These are phyloP conservation scores for Podospora pseudoanserina DNA, from an alignment of 495 filamentous ascomycete genomes.

Conservation along the genomic window DNA sequence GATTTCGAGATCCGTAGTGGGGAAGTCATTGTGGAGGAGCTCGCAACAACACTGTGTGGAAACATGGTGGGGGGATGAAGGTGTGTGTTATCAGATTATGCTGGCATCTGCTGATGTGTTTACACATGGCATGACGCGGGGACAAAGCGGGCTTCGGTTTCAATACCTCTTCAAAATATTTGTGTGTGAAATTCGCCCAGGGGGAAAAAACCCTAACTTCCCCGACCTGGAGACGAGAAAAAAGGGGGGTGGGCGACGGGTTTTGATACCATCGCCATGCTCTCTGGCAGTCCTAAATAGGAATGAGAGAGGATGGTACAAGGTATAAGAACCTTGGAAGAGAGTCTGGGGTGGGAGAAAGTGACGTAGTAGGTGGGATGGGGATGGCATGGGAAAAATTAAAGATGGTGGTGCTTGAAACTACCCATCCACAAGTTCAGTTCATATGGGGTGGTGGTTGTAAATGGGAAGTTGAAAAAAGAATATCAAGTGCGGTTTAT, in stretches of 20 bases:
- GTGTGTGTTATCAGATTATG: not conserved
- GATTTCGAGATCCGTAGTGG: not conserved
- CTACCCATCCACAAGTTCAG: not conserved
- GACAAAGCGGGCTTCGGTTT: not conserved
- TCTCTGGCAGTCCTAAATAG: not conserved
- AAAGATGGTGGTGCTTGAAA: not conserved
- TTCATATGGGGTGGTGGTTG: too few species aligned
- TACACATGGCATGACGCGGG: not conserved
- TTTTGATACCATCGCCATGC: not conserved
- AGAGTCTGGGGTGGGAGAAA: not conserved
- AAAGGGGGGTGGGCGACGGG: not conserved
- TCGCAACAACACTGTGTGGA: not conserved
- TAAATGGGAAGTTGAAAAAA: not conserved
- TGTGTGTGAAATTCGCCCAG: too few species aligned
- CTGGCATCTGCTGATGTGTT: not conserved
- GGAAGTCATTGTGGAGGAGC: not conserved
- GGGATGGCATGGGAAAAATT: too few species aligned
- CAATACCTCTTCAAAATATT: too few species aligned
- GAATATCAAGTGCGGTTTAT: constrained; percentile 8
- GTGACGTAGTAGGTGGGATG: not conserved
- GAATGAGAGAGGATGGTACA: not conserved
- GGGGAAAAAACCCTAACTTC: not conserved
- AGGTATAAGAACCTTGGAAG: not conserved
- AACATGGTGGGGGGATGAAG: not conserved
- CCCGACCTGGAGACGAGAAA: not conserved